Percentiles rank a stretch among this genome's conserved stretches.
These are phyloP conservation scores for Suillus ampliporus DNA, from an alignment of 768 basidiomycete species.

Conservation along the genomic window DNA sequence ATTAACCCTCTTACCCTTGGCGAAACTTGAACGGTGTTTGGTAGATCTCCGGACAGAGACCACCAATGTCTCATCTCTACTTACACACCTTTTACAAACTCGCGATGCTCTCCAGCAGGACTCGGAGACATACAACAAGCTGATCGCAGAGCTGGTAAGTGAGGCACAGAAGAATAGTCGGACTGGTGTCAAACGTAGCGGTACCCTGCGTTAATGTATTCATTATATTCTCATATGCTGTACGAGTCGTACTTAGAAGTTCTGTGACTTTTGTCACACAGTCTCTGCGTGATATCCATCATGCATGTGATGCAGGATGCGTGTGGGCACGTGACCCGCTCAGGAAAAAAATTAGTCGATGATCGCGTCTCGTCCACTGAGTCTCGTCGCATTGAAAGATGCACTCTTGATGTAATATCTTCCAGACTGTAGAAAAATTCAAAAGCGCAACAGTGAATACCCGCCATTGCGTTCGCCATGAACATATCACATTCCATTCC, in stretches of 20 bases:
- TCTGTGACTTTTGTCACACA: too few relatives aligned
- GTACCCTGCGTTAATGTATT: slow-evolving; percentile 43
- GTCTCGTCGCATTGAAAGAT: neutral
- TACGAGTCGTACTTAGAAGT: neutral
- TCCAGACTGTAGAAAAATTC: neutral
- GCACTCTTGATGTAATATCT: neutral
- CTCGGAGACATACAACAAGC: slow-evolving; percentile 86
- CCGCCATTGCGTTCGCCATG: slow-evolving; percentile 50
- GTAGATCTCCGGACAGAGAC: slow-evolving; percentile 74
- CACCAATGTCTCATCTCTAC: slow-evolving; percentile 70
- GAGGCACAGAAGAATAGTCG: slow-evolving; percentile 85
- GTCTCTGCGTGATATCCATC: too few relatives aligned
- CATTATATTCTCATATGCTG: slow-evolving; percentile 1
- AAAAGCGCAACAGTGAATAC: slow-evolving; percentile 5
- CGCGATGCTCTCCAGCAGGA: slow-evolving; percentile 86
- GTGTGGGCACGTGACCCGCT: slow-evolving; percentile 20
- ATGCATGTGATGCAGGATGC: too few relatives aligned
- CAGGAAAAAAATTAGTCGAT: slow-evolving; percentile 22
- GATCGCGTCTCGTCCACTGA: neutral
- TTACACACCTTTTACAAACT: slow-evolving; percentile 84
- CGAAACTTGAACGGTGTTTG: slow-evolving; percentile 68
- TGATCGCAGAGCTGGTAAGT: slow-evolving; percentile 91
- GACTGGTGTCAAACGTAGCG: slow-evolving; percentile 53
- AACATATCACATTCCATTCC: slow-evolving; percentile 90
- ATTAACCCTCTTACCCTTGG: slow-evolving; percentile 71